These are phyloP conservation scores for Linnemannia hyalina DNA, from an alignment of 192 early-diverging fungal species.

Conservation along the genomic window DNA sequence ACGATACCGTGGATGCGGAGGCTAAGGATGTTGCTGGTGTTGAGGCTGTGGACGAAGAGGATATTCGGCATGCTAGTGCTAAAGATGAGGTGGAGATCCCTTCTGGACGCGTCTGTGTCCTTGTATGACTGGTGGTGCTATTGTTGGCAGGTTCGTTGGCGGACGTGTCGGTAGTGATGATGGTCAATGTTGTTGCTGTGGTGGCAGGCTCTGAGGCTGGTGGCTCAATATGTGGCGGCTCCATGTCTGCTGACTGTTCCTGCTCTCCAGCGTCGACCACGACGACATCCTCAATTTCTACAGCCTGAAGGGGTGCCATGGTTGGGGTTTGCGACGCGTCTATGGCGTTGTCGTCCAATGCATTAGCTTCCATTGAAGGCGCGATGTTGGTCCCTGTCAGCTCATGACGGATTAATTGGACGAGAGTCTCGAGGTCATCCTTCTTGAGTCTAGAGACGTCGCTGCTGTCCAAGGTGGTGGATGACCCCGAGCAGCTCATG, in stretches of 20 bases:
- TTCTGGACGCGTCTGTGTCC: not conserved
- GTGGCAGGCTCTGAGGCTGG: not conserved
- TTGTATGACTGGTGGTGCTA: not conserved
- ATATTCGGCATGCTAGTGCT: not conserved
- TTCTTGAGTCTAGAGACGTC: not conserved
- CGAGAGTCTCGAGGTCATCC: conserved; percentile 12
- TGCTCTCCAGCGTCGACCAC: too few species aligned
- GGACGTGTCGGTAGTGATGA: not conserved
- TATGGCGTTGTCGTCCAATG: not conserved
- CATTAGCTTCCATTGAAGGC: not conserved
- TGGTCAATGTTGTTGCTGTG: not conserved
- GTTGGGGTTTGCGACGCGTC: not conserved
- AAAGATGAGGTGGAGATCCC: not conserved
- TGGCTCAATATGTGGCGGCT: not conserved
- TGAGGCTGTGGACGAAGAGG: not conserved
- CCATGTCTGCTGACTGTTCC: not conserved
- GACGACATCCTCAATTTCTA: not conserved
- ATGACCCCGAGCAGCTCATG: not conserved
- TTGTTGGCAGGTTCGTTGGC: too few species aligned
- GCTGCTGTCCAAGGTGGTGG: not conserved
- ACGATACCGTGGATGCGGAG: conserved; percentile 5
- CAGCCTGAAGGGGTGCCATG: not conserved
- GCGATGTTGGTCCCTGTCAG: not conserved
- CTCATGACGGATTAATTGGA: conserved; percentile 23
- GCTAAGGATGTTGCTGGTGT: not conserved